Conservation (phyloP, 495 filamentous ascomycete genomes). For the Chlorociboria aeruginascens region DNA sequence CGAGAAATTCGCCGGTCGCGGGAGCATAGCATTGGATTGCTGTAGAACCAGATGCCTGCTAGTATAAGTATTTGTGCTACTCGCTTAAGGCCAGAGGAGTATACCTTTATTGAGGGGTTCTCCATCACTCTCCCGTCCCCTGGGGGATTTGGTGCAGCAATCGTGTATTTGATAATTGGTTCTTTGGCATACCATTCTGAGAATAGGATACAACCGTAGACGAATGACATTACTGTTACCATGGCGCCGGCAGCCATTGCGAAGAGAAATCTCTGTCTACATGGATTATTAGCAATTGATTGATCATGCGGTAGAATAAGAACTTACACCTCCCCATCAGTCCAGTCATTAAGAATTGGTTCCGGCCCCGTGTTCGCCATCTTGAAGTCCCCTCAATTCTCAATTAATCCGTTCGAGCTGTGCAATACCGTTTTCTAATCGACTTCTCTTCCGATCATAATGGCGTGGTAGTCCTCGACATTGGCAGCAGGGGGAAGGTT, state of each 20-base stretch:
- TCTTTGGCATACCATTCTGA: slow-evolving; percentile 7
- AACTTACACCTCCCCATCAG: slow-evolving; percentile 3
- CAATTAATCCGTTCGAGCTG: background rate
- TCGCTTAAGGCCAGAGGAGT: no score
- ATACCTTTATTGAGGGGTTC: slow-evolving; percentile 18
- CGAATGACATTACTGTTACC: background rate
- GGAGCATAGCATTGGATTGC: slow-evolving; percentile 82
- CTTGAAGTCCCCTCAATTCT: no score
- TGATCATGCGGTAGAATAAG: background rate
- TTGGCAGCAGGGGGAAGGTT: background rate
- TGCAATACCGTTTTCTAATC: background rate
- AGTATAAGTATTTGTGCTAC: background rate
- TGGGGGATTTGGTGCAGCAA: slow-evolving; percentile 9
- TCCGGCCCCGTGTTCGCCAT: no score
- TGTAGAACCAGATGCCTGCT: slow-evolving; percentile 31
- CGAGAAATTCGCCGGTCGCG: slow-evolving; percentile 75
- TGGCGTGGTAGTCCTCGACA: no score
- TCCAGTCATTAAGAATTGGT: background rate
- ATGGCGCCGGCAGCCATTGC: background rate
- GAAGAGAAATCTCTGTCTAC: slow-evolving; percentile 8
- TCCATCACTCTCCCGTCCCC: slow-evolving; percentile 11
- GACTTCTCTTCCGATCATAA: background rate
- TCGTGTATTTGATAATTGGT: slow-evolving; percentile 11
- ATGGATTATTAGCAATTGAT: background rate
- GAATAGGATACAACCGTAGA: slow-evolving; percentile 7